phyloP scores from a whole-genome alignment of 495 filamentous ascomycete species.

The Pseudoneurospora amorphoporcata region DNA sequence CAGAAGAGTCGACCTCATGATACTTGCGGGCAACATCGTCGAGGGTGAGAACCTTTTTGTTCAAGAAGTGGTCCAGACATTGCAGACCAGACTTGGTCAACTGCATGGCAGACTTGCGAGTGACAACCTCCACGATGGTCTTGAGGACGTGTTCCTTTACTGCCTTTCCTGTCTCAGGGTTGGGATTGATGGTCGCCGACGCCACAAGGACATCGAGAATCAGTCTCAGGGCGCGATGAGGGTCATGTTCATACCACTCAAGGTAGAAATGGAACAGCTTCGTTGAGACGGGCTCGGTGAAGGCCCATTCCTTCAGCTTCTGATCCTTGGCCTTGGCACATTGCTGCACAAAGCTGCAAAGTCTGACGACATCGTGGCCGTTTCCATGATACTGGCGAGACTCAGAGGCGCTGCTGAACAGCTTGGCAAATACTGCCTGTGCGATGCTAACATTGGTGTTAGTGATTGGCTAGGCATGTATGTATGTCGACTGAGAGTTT shows the following conservation, averaged over 20 bases:
- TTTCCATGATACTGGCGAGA: constrained; percentile 25
- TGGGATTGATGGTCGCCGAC: constrained; percentile 41
- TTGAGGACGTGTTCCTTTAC: constrained; percentile 31
- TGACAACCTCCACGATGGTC: constrained; percentile 39
- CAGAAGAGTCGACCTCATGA: constrained; percentile 16
- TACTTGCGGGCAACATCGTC: constrained; percentile 28
- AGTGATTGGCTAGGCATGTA: not conserved
- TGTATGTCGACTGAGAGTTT: not conserved
- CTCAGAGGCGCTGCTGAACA: constrained; percentile 35
- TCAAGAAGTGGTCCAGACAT: constrained; percentile 48
- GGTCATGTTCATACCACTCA: constrained; percentile 61
- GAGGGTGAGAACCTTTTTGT: constrained; percentile 38
- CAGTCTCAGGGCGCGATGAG: constrained; percentile 65
- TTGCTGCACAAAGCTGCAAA: constrained; percentile 46
- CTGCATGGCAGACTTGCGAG: constrained; percentile 37
- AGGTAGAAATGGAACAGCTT: constrained; percentile 61
- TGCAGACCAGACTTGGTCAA: constrained; percentile 54
- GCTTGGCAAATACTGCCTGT: constrained; percentile 23
- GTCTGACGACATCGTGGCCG: constrained; percentile 37
- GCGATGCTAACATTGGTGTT: constrained; percentile 15
- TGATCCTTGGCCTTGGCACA: constrained; percentile 35
- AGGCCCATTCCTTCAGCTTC: constrained; percentile 32
- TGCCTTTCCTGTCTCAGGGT: constrained; percentile 18
- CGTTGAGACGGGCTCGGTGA: constrained; percentile 42
- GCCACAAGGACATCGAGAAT: constrained; percentile 50